A percentile compares a stretch with the other conserved stretches of the same genome.
Evolutionary conservation across 176 grass and related monocot genomes (phyloP).

Genomic region (Paspalum notatum): DNA sequence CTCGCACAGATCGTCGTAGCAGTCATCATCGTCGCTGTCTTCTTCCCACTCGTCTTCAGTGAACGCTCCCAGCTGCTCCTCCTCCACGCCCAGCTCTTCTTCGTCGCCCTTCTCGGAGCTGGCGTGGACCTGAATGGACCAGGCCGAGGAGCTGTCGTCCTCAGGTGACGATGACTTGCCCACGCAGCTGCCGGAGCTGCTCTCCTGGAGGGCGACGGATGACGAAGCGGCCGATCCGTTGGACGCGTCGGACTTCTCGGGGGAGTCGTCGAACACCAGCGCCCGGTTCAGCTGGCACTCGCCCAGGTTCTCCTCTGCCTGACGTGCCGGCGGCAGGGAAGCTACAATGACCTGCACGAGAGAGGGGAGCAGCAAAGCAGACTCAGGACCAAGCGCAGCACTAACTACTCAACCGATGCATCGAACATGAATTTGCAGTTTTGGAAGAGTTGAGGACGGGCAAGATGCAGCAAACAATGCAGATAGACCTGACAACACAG

Average conservation of each 20-base stretch:
- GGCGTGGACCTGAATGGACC: slow-evolving; percentile 77
- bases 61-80: slow-evolving; percentile 1
- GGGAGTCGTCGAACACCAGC: slow-evolving; percentile 85
- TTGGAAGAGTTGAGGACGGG: not conserved
- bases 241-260: slow-evolving; percentile 51
- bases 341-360: slow-evolving; percentile 36
- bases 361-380: not conserved
- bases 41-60: slow-evolving; percentile 42
- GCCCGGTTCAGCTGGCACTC: slow-evolving; percentile 57
- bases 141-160: slow-evolving; percentile 61
- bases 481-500: not conserved
- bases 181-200: slow-evolving; percentile 28
- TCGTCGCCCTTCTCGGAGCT: slow-evolving; percentile 56
- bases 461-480: not conserved
- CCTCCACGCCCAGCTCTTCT: slow-evolving; percentile 31
- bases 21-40: slow-evolving; percentile 29
- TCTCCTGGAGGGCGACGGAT: slow-evolving; percentile 39
- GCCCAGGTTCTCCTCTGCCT: slow-evolving; percentile 21
- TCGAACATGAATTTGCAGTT: not conserved
- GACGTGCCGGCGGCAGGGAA: not conserved
- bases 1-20: slow-evolving; percentile 66
- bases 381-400: slow-evolving; percentile 5
- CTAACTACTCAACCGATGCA: not conserved
- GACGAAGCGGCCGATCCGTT: slow-evolving; percentile 36
- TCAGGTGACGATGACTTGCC: slow-evolving; percentile 38